Evolutionary conservation across 1,284 basidiomycete genomes (phyloP).

Genomic region (Chalciporus sp.): DNA sequence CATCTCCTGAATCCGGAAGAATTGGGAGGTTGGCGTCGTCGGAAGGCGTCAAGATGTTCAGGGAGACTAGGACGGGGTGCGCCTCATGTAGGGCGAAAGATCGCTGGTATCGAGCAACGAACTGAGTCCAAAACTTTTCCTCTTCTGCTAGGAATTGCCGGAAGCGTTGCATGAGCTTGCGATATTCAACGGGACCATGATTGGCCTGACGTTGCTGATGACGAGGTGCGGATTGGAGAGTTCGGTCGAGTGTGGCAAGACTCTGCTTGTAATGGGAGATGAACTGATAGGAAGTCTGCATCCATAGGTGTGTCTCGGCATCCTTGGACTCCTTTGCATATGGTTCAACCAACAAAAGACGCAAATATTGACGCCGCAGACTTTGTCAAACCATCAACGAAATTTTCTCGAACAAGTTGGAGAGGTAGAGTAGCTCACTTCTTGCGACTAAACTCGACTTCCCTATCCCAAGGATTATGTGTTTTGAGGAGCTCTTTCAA

Average conservation of each 20-base stretch:
- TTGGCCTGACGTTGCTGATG: slow-evolving; percentile 43
- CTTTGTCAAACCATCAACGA: slow-evolving; percentile 41
- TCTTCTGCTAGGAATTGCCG: slow-evolving; percentile 84
- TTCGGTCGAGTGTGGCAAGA: slow-evolving; percentile 68
- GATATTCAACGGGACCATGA: slow-evolving; percentile 72
- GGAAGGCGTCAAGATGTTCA: slow-evolving; percentile 48
- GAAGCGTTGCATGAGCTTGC: slow-evolving; percentile 86
- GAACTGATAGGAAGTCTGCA: slow-evolving; percentile 87
- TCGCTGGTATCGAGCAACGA: slow-evolving; percentile 71
- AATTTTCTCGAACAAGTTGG: neutral
- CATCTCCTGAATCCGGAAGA: slow-evolving; percentile 33
- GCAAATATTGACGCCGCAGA: slow-evolving; percentile 75
- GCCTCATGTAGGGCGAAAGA: slow-evolving; percentile 70
- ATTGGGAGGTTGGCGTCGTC: slow-evolving; percentile 34
- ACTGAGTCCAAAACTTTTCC: slow-evolving; percentile 84
- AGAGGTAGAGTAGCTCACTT: slow-evolving; percentile 53
- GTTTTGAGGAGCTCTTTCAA: slow-evolving; percentile 72
- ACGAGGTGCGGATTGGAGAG: slow-evolving; percentile 48
- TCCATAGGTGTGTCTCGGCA: slow-evolving; percentile 85
- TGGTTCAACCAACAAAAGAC: slow-evolving; percentile 75
- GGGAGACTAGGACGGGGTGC: slow-evolving; percentile 51
- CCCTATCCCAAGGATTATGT: slow-evolving; percentile 78
- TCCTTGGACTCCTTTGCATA: slow-evolving; percentile 77
- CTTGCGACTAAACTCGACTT: slow-evolving; percentile 83
- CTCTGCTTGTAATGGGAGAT: slow-evolving; percentile 84